Evolutionary conservation across 2,329 filamentous ascomycete genomes (phyloP).

Genomic region (Leptographium galeiforme): DNA sequence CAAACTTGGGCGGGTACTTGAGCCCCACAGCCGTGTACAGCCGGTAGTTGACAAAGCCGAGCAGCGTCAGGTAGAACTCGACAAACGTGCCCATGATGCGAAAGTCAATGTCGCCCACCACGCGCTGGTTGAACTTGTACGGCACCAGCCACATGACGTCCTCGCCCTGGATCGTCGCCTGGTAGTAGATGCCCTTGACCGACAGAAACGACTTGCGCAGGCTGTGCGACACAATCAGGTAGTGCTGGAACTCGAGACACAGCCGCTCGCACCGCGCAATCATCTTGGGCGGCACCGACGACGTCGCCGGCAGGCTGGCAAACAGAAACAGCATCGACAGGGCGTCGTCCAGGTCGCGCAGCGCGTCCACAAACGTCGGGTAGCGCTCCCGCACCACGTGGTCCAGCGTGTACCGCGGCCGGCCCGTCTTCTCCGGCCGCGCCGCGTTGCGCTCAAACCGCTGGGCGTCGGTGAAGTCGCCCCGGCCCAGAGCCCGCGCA

Average conservation of each 20-base stretch:
- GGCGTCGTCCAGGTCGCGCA: constrained; percentile 92
- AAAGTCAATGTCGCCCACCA: constrained; percentile 91
- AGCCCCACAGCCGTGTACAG: constrained; percentile 84
- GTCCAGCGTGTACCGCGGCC: constrained; percentile 80
- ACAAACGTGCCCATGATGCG: constrained; percentile 98
- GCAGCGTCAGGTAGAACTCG: constrained; percentile 93
- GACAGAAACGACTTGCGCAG: constrained; percentile 93
- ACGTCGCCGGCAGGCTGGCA: constrained; percentile 84
- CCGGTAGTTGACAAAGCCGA: constrained; percentile 92
- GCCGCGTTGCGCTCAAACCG: constrained; percentile 77
- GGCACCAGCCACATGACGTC: constrained; percentile 95
- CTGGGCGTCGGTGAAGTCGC: constrained; percentile 78
- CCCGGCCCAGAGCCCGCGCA: constrained; percentile 75
- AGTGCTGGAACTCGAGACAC: constrained; percentile 94
- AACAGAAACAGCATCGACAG: constrained; percentile 96
- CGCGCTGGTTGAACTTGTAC: constrained; percentile 93
- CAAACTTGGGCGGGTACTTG: constrained; percentile 93
- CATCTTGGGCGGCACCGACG: constrained; percentile 84
- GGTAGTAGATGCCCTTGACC: constrained; percentile 99
- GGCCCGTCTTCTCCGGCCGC: constrained; percentile 79
- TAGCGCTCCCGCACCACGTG: constrained; percentile 98
- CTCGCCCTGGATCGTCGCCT: constrained; percentile 92
- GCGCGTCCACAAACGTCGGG: constrained; percentile 86
- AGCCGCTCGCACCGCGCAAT: constrained; percentile 89
- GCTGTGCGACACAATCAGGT: constrained; percentile 82